These are phyloP conservation scores for Aspergillus versicolor DNA, from an alignment of 2,329 filamentous ascomycete species.

Conservation along the genomic window DNA sequence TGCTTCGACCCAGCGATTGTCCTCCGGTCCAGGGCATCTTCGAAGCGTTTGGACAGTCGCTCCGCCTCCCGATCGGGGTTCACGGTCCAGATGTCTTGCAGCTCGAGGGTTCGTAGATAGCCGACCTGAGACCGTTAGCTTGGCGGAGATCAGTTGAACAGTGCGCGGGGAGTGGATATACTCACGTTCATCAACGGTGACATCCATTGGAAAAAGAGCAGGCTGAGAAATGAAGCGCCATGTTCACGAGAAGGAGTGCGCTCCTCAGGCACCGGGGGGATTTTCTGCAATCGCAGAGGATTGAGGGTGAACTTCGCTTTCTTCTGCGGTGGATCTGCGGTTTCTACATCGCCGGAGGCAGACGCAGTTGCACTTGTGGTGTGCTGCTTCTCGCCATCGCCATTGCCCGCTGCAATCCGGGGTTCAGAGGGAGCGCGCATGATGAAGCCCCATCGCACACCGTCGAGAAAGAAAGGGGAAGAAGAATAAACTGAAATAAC, in stretches of 20 bases:
- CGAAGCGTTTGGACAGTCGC: conserved; percentile 65
- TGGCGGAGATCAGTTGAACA: background rate
- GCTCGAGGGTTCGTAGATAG: conserved; percentile 78
- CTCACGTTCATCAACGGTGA: conserved; percentile 76
- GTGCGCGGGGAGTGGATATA: conserved; percentile 12
- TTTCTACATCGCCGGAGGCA: background rate
- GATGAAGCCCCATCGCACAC: background rate
- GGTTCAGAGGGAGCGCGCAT: background rate
- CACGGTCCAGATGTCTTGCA: conserved; percentile 83
- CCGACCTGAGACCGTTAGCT: conserved; percentile 57
- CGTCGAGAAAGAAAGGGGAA: background rate
- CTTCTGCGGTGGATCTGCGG: background rate
- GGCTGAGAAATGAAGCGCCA: conserved; percentile 70
- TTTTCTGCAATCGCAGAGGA: conserved; percentile 46
- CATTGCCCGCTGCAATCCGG: background rate
- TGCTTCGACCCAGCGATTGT: conserved; percentile 66
- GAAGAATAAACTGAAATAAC: background rate
- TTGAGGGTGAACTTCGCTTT: conserved; percentile 29
- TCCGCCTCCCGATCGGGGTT: conserved; percentile 77
- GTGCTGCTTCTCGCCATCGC: background rate
- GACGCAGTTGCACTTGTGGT: background rate
- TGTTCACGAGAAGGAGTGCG: conserved; percentile 65
- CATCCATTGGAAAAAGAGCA: conserved; percentile 87
- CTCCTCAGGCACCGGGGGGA: conserved; percentile 57
- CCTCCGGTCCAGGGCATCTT: conserved; percentile 68